Evolutionary conservation across 1,284 basidiomycete genomes (phyloP).

Genomic region (Malassezia sp.): DNA sequence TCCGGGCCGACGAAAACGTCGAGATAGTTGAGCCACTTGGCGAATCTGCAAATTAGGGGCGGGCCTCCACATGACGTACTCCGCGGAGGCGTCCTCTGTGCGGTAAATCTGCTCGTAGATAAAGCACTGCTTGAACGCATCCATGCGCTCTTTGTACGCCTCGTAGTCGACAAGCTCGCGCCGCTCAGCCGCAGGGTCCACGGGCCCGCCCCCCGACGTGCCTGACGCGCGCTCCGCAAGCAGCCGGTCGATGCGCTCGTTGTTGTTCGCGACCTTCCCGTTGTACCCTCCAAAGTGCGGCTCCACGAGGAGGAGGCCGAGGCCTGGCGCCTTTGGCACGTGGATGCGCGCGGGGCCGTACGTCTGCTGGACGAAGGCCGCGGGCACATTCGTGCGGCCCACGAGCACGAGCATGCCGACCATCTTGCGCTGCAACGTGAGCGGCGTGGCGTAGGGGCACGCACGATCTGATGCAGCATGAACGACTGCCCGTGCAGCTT

Average conservation of each 20-base stretch:
- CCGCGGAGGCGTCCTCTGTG: conserved; percentile 65
- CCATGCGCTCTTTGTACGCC: conserved; percentile 21
- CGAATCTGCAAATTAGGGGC: conserved; percentile 18
- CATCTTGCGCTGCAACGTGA: no score
- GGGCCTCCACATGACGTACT: conserved; percentile 55
- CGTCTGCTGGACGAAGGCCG: conserved; percentile 47
- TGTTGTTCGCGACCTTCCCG: conserved; percentile 52
- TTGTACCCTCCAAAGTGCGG: conserved; percentile 73
- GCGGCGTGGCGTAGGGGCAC: no score
- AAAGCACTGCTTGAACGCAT: conserved; percentile 36
- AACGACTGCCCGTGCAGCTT: conserved; percentile 94
- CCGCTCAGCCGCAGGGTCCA: conserved; percentile 17
- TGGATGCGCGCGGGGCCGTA: conserved; percentile 63
- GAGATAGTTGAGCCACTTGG: conserved; percentile 47
- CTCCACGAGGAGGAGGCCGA: conserved; percentile 86
- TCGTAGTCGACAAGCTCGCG: conserved; percentile 25
- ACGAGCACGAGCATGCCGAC: conserved; percentile 69
- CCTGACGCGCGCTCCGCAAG: conserved; percentile 1
- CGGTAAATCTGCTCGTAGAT: conserved; percentile 47
- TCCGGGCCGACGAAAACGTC: conserved; percentile 33
- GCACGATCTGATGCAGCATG: conserved; percentile 91
- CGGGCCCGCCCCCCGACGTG: neutral
- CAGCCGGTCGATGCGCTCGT: conserved; percentile 17
- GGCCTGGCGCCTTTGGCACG: conserved; percentile 88
- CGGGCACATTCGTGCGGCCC: conserved; percentile 26